Evolutionary conservation across 2,329 filamentous ascomycete species (phyloP), one percentile per base, ranked within the genome.

Genomic region (Cadophora malorum): DNA sequence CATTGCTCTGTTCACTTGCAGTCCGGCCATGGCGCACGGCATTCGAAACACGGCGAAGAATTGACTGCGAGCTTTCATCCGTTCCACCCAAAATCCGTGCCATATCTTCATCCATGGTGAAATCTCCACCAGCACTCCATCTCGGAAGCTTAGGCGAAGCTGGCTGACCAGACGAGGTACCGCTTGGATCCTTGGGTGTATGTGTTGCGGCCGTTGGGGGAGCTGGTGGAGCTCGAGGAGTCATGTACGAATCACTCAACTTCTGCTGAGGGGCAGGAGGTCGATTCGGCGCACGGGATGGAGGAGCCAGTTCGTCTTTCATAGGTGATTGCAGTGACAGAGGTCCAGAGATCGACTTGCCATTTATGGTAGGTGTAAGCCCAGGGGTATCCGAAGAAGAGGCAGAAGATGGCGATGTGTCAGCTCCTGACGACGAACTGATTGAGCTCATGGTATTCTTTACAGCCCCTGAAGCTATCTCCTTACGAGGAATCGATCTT

Each of bases 51-150:
- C 93, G 89, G 67, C 93, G 91, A 70, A 98, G 83, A 69, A 97
- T 91, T 0, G 92, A 95, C 31, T 92, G 90, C 38, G 89, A 90
- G 53, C 86, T 84, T 77, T 94, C 92, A 69, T 95, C 93, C 23
- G 88, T 90, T 50, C 89, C 69, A 41, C 76, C 91, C 68, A 97
- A 84, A 67, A 97, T 95, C 67, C 94, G 90, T 64, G 92, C 91
- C 88, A 97, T 93, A 77, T 98, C 96, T 79, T 97, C 94, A 72
- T 98, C 95, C 90, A 97, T 89, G 68, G 91, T 96, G 76, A 97
- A 96, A 72, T 97, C 94, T 65, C 90, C 93, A 63, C 92, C 93
- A 53, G 87, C 86, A 79, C 91, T 97, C 87, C 87, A 92, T 75
- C 90, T 85, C 72, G 91, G 88, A 70, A 93, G 82, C 74, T 89